Evolutionary conservation across 371 early-diverging fungal genomes (phyloP), one percentile per base, ranked within the genome.

Genomic region (Cokeromyces recurvatus): DNA sequence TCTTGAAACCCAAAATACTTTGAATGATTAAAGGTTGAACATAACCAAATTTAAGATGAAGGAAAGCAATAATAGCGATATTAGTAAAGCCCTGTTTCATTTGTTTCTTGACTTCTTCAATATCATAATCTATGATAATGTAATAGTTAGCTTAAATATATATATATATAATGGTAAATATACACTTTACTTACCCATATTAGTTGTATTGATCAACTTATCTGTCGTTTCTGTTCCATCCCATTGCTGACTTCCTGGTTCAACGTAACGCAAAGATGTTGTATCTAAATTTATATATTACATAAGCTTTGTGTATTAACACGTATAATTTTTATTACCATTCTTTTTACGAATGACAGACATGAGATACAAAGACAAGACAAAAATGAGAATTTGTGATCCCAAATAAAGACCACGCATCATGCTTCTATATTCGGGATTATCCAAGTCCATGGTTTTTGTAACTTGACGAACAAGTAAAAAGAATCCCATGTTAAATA

Each of bases 11-110:
- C 22, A 93, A 59, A 46, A 91, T 66, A 12, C 81, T 76, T 74
- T 93, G 93, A 51, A 91, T 66, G 17, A 91, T 64, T 17, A 93
- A 66, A 4, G 95, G 95, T 51, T 92, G 90, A 43, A 89, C 74
- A 56, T 88, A 92, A 17, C 88, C 87, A 59, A 82, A 91, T 61
- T 90, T 82, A 62, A 86, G 79, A 68, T 94, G 88, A 63, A 94
- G 72, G 39, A 86, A 78, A 11, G 70, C 64, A 51, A 92, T 77
- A 37, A 92, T 66, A 14, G 64, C 78, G 34, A 86, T 57, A 25
- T 85, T 77, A 19, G 84, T 79, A 39, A 81, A 43, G 2, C 81
- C 68, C 49, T 85, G 83, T 54, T 84, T 88, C 46, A 86, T 59
- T 32, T 69, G 59, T 62, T 87, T 85, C 37, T 78, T 71, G 43